Evolutionary conservation across 2,329 filamentous ascomycete species (phyloP).

Genomic region (Ophiostoma novo-ulmi): DNA sequence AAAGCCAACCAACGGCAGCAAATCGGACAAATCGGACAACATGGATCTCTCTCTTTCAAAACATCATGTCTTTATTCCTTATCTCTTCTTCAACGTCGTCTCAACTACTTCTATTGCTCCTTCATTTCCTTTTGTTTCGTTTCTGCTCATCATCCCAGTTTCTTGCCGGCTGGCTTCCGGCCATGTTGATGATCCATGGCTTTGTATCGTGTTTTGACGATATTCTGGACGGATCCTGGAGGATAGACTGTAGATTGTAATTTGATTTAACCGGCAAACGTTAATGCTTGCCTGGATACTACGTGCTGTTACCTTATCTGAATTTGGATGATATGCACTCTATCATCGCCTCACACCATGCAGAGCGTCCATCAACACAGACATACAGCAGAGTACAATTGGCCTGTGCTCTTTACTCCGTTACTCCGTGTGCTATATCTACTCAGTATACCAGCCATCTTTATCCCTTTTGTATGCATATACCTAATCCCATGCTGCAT

Average conservation of each 20-base stretch:
- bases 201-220: background rate
- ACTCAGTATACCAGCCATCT: too few species aligned
- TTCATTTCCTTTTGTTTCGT: background rate
- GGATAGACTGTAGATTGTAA: background rate
- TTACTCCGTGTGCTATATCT: background rate
- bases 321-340: background rate
- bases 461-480: background rate
- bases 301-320: background rate
- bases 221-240: background rate
- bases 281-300: background rate
- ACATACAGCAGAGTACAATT: too few species aligned
- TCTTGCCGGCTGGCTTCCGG: background rate
- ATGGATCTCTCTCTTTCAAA: too few species aligned
- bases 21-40: background rate
- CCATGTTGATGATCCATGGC: background rate
- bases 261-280: background rate
- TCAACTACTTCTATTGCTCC: background rate
- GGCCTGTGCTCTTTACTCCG: background rate
- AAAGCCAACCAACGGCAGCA: background rate
- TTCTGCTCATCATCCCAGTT: background rate
- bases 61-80: too few species aligned
- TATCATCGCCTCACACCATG: background rate
- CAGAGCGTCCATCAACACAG: background rate
- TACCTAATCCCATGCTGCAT: background rate
- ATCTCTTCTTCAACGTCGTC: too few species aligned